These are phyloP conservation scores for Microcyclosporella mali DNA, from an alignment of 2,329 filamentous ascomycete genomes.

Conservation along the genomic window DNA sequence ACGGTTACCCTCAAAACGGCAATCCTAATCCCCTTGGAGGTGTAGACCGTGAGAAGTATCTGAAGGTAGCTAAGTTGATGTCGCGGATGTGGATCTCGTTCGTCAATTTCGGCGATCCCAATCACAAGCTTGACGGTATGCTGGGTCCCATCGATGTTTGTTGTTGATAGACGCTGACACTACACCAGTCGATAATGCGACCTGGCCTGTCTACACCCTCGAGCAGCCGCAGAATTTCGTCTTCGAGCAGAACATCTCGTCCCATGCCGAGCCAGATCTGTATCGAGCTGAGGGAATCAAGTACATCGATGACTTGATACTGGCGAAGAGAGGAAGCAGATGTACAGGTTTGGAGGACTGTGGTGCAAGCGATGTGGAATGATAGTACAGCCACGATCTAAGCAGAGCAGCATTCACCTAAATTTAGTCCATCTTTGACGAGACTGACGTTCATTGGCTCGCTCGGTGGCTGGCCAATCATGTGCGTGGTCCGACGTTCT, in stretches of 20 bases:
- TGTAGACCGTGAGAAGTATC: constrained; percentile 31
- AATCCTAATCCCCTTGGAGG: constrained; percentile 22
- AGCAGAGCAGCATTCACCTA: not conserved
- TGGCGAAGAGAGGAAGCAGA: constrained; percentile 18
- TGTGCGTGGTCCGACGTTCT: too few relatives aligned
- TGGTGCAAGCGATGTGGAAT: constrained; percentile 8
- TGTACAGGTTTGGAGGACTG: constrained; percentile 21
- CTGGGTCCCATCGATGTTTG: not conserved
- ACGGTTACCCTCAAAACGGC: constrained; percentile 15
- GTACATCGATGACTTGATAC: constrained; percentile 27
- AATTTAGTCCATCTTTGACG: not conserved
- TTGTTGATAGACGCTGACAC: constrained; percentile 8
- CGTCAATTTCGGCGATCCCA: constrained; percentile 42
- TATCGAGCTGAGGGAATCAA: constrained; percentile 41
- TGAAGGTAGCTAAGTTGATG: constrained; percentile 44
- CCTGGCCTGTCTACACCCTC: constrained; percentile 43
- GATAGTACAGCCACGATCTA: not conserved
- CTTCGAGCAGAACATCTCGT: constrained; percentile 43
- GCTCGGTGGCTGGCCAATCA: too few relatives aligned
- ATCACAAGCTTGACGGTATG: constrained; percentile 23
- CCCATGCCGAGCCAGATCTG: constrained; percentile 37
- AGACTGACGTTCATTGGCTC: too few relatives aligned
- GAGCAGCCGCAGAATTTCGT: constrained; percentile 43
- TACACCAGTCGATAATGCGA: constrained; percentile 14
- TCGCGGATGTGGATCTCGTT: constrained; percentile 49